Conservation (phyloP, 2,329 filamentous ascomycete genomes). For the Tricladium varicosporioides region DNA sequence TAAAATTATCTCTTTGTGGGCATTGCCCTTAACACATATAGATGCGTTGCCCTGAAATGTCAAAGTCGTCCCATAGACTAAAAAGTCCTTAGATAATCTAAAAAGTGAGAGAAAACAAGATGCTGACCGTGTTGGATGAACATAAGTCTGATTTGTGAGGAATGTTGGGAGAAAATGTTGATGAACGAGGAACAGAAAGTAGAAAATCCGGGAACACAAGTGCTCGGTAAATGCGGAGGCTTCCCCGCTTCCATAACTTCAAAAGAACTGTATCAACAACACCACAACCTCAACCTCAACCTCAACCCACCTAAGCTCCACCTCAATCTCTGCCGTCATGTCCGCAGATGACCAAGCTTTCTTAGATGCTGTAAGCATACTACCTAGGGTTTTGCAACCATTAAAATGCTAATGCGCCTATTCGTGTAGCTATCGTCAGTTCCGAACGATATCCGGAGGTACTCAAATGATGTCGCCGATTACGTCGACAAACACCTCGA, state of each 20-base stretch:
- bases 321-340: constrained; percentile 52
- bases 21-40: too few relatives aligned
- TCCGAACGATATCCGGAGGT: constrained; percentile 65
- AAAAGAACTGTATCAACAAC: not conserved
- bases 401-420: constrained; percentile 4
- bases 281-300: constrained; percentile 1
- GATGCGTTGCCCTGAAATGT: too few relatives aligned
- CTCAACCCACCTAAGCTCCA: constrained; percentile 1
- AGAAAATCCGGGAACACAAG: not conserved
- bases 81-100: too few relatives aligned
- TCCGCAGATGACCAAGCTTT: constrained; percentile 78
- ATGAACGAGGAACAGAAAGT: not conserved
- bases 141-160: not conserved
- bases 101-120: not conserved
- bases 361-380: constrained; percentile 65
- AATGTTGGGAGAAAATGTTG: not conserved
- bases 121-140: not conserved
- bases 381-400: not conserved
- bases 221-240: not conserved
- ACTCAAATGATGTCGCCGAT: constrained; percentile 72
- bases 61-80: too few relatives aligned
- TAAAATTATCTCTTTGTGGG: too few relatives aligned
- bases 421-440: constrained; percentile 51
- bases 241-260: constrained; percentile 5
- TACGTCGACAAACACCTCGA: constrained; percentile 82